These are phyloP conservation scores for Meira nashicola DNA, from an alignment of 1,284 basidiomycete genomes.

Conservation along the genomic window DNA sequence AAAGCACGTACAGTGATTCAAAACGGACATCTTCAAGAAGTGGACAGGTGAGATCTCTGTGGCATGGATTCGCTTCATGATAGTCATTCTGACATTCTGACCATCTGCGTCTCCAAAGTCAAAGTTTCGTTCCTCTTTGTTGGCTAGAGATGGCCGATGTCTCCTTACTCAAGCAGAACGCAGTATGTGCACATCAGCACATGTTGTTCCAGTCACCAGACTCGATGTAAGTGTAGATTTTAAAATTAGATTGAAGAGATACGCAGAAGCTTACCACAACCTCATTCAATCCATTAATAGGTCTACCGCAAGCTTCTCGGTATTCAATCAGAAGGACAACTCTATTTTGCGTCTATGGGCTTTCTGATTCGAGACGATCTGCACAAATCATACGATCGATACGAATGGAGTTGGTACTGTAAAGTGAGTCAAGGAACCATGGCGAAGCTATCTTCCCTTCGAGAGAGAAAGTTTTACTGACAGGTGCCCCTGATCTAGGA, in stretches of 20 bases:
- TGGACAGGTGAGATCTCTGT: not conserved
- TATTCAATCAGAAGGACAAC: not conserved
- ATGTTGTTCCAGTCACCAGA: slow-evolving; percentile 3
- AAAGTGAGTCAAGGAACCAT: not conserved
- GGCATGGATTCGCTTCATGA: not conserved
- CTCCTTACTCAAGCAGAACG: slow-evolving; percentile 2
- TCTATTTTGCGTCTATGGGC: not conserved
- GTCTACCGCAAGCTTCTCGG: not conserved
- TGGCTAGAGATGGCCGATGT: slow-evolving; percentile 4
- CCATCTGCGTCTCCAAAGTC: not conserved
- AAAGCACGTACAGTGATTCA: slow-evolving; percentile 3
- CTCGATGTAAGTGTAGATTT: not conserved
- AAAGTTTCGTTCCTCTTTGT: slow-evolving; percentile 1
- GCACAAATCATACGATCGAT: not conserved
- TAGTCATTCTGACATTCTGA: not conserved
- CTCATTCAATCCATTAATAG: not conserved
- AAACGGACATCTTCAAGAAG: not conserved
- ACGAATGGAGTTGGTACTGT: slow-evolving; percentile 6
- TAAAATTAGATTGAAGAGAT: not conserved
- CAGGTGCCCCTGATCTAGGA: no score
- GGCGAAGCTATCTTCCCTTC: no score
- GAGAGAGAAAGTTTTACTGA: no score
- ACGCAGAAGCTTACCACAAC: not conserved
- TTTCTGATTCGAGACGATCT: slow-evolving; percentile 4
- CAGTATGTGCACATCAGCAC: slow-evolving; percentile 2